Evolutionary conservation across 805 yeast species (phyloP).

Genomic region (Pichia paraexigua): DNA sequence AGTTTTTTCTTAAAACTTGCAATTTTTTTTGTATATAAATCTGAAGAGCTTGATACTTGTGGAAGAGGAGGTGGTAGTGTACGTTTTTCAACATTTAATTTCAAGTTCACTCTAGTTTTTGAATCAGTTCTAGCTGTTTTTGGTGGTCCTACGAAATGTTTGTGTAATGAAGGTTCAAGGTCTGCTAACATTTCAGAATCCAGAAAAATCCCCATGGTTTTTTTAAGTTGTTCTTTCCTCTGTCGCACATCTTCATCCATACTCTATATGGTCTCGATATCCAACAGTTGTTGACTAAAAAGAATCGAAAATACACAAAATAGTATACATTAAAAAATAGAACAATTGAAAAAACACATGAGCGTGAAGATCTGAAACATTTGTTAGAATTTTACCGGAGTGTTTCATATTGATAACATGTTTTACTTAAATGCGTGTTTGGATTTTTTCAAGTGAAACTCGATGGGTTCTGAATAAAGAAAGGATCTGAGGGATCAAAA

Average conservation of each 20-base stretch:
- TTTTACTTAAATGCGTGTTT: not conserved
- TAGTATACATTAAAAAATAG: not conserved
- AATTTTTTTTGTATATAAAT: slow-evolving; percentile 13
- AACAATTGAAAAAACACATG: not conserved
- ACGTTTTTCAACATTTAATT: not conserved
- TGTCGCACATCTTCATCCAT: not conserved
- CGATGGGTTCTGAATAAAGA: not conserved
- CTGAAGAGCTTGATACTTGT: slow-evolving; percentile 9
- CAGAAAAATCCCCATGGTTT: slow-evolving; percentile 21
- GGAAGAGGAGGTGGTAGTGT: slow-evolving; percentile 18
- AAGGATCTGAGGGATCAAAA: not conserved
- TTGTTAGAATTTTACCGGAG: not conserved
- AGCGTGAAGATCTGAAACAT: not conserved
- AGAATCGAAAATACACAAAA: not conserved
- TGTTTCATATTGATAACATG: not conserved
- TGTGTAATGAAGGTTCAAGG: slow-evolving; percentile 4
- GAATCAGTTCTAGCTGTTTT: not conserved
- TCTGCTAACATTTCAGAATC: slow-evolving; percentile 2
- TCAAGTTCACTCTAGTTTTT: not conserved
- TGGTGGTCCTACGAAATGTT: slow-evolving; percentile 4
- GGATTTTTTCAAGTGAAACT: not conserved
- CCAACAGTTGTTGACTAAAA: not conserved
- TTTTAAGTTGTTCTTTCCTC: not conserved
- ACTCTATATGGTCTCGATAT: not conserved
- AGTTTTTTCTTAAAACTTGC: slow-evolving; percentile 20